Base-by-base conservation (phyloP, 225 moss, liverwort and hornwort species). In the Neckera pumila region DNA sequence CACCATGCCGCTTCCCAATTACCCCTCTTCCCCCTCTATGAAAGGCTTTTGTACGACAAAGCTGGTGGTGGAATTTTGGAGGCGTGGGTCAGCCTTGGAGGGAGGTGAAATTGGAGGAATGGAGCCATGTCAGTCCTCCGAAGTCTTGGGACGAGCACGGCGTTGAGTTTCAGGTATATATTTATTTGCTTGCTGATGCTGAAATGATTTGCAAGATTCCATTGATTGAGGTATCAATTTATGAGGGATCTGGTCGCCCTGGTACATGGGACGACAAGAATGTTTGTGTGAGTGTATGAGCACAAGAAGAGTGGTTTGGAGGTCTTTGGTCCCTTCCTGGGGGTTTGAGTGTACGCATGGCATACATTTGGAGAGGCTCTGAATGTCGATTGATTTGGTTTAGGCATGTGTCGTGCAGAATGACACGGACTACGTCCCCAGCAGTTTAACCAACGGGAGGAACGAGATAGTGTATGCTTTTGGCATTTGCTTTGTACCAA, bases 401-500 rank as follows among this genome's bases (percentile, higher is more conserved):
- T 89, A 86, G 91, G 87, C 88, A 82, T 94, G 92, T 91, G 91
- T 76, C 92, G 91, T 94, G 96, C 95, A 96, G 96, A 96, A 95
- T 93, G 98, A 98, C 90, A 84, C 85, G 93, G 98, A 98, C 61
- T 96, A 96, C 90, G 90, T 94, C 83, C 96, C 96, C 88, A 87
- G 92, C 90, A 88, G 92, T 84, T 40, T 87, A 23, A 92, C 89
- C 88, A 96, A 96, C 84, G 95, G 87, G 90, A 90, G 86, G 83
- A 95, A 94, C 84, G 96, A 98, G 98, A 96, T 98, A 98, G 92
- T 83, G 79, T 22, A 45, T 92, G 64, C 25, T 73, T 71, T 81
- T 82, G 84, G 34, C 82, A 66, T 93, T 84, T 33, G 4, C 72
- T 76, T 78, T 80, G 91, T 87, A 88, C 74, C 70, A 59, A 71